Conservation (phyloP, 1,284 basidiomycete species). For the Leccinum colubrinum region DNA sequence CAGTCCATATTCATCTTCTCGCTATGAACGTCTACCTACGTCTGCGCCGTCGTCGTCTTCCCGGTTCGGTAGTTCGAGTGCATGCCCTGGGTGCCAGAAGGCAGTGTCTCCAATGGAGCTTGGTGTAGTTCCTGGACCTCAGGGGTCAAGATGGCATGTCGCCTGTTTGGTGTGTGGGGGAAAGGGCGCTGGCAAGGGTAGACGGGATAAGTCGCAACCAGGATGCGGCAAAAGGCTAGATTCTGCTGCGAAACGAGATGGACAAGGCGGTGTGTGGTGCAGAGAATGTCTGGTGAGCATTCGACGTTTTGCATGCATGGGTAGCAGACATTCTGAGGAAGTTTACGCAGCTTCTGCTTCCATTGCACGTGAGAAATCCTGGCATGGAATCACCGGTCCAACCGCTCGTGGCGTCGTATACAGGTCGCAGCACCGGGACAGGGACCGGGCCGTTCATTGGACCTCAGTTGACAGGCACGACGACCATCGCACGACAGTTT, state of each 20-base stretch:
- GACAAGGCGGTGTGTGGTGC: constrained; percentile 74
- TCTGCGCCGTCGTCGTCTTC: constrained; percentile 44
- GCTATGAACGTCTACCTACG: constrained; percentile 47
- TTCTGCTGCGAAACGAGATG: constrained; percentile 74
- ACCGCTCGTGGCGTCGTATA: constrained; percentile 45
- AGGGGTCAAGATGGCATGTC: constrained; percentile 75
- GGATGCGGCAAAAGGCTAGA: constrained; percentile 82
- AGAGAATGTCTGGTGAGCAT: constrained; percentile 71
- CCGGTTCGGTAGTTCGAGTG: constrained; percentile 62
- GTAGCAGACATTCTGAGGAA: constrained; percentile 11
- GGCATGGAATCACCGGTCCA: constrained; percentile 44
- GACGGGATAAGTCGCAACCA: constrained; percentile 55
- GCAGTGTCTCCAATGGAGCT: constrained; percentile 77
- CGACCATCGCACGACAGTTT: constrained; percentile 72
- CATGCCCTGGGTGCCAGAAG: constrained; percentile 71
- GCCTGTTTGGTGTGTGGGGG: constrained; percentile 78
- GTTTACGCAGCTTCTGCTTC: constrained; percentile 53
- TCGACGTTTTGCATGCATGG: constrained; percentile 3
- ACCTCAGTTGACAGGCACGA: constrained; percentile 63
- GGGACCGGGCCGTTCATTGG: constrained; percentile 33
- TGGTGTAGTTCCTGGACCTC: constrained; percentile 79
- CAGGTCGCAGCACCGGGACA: constrained; percentile 39
- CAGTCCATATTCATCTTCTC: constrained; percentile 37
- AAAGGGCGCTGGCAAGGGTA: constrained; percentile 41
- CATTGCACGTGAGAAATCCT: constrained; percentile 42